Conservation (phyloP, 768 basidiomycete genomes). For the Calocera viscosa region DNA sequence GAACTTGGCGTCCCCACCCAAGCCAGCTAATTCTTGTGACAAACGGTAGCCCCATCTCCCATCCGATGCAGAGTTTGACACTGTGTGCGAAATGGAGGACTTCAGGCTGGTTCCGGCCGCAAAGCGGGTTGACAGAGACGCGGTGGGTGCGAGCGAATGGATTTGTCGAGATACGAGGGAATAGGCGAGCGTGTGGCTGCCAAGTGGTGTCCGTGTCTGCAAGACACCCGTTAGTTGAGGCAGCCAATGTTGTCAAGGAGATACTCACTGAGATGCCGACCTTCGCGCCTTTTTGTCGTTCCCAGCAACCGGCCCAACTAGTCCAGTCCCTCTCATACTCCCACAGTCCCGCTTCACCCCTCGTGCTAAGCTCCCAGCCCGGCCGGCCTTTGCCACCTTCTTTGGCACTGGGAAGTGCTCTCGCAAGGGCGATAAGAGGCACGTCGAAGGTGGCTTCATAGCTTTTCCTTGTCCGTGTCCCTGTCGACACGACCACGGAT, state of each 20-base stretch:
- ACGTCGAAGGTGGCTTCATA: slow-evolving; percentile 41
- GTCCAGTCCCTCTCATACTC: slow-evolving; percentile 71
- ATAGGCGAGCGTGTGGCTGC: slow-evolving; percentile 66
- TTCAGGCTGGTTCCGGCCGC: slow-evolving; percentile 71
- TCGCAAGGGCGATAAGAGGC: slow-evolving; percentile 24
- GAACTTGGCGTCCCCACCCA: slow-evolving; percentile 68
- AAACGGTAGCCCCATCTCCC: slow-evolving; percentile 4
- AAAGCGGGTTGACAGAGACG: slow-evolving; percentile 62
- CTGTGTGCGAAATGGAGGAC: slow-evolving; percentile 71
- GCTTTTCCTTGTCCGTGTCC: slow-evolving; percentile 75
- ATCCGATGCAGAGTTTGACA: slow-evolving; percentile 21
- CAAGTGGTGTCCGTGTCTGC: slow-evolving; percentile 16
- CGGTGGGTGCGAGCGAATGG: slow-evolving; percentile 53
- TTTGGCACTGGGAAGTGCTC: background rate
- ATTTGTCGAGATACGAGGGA: slow-evolving; percentile 72
- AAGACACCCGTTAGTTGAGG: background rate
- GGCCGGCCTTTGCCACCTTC: background rate
- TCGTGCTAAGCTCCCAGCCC: slow-evolving; percentile 40
- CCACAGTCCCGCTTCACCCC: slow-evolving; percentile 58
- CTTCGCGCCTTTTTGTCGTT: slow-evolving; percentile 51
- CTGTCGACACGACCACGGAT: slow-evolving; percentile 67
- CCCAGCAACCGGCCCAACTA: slow-evolving; percentile 56
- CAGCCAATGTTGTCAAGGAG: slow-evolving; percentile 23
- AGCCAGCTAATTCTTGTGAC: slow-evolving; percentile 47
- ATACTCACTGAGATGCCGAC: slow-evolving; percentile 65